phyloP scores from a whole-genome alignment of 768 basidiomycete genomes.

The Pleurotus citrinopileatus region DNA sequence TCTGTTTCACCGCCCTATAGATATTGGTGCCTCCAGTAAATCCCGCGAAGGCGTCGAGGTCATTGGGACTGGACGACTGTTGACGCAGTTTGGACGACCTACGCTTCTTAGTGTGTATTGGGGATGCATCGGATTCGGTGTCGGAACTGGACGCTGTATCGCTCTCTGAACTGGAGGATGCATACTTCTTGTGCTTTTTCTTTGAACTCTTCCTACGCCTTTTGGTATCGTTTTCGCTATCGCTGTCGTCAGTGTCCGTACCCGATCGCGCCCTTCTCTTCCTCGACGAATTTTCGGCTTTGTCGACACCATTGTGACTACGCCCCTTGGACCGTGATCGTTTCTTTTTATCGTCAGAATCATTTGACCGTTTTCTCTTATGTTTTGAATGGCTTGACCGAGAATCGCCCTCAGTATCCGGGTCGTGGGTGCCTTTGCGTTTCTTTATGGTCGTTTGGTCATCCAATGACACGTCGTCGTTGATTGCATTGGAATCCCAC shows the following conservation, averaged over 20 bases:
- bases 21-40: constrained; percentile 47
- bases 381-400: constrained; percentile 15
- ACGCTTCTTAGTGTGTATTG: constrained; percentile 29
- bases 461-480: constrained; percentile 23
- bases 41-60: constrained; percentile 29
- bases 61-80: constrained; percentile 46
- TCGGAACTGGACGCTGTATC: constrained; percentile 28
- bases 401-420: constrained; percentile 8
- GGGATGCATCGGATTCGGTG: constrained; percentile 25
- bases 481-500: constrained; percentile 49
- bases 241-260: constrained; percentile 15
- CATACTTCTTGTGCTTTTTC: constrained; percentile 26
- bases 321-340: constrained; percentile 27
- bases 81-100: constrained; percentile 34
- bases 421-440: constrained; percentile 19
- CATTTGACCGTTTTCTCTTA: constrained; percentile 29
- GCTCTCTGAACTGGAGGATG: constrained; percentile 25
- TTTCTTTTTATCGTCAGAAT: constrained; percentile 28
- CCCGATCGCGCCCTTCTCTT: constrained; percentile 31
- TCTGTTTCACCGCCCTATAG: constrained; percentile 77
- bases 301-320: constrained; percentile 25
- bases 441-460: constrained; percentile 34
- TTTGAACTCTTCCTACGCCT: constrained; percentile 38
- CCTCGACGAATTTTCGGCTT: constrained; percentile 29
- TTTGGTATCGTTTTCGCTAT: constrained; percentile 25